A percentile compares a stretch with the other conserved stretches of the same genome.
Evolutionary conservation across 345 rosid species (phyloP).

Genomic region (Hibiscus syriacus): DNA sequence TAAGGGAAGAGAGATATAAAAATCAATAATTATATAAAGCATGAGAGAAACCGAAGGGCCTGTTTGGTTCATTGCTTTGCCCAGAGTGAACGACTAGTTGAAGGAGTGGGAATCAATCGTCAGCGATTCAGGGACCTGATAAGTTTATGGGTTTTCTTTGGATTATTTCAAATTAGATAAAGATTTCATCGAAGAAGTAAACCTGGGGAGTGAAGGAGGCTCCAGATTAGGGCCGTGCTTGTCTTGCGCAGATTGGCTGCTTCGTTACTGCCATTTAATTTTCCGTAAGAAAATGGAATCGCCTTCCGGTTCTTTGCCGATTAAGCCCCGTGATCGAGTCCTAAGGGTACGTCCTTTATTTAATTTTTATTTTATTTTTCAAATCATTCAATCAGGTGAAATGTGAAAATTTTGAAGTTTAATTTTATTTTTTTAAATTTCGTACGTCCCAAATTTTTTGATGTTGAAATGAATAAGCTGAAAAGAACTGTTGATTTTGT

Average conservation of each 20-base stretch:
- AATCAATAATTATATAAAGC: too few species aligned
- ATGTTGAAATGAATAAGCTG: too few species aligned
- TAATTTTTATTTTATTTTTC: background rate
- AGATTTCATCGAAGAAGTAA: background rate
- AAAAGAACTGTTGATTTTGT: too few species aligned
- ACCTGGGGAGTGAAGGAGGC: slow-evolving; percentile 2
- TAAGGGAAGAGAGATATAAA: background rate
- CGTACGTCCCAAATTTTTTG: too few species aligned
- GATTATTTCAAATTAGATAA: background rate
- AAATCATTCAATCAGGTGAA: background rate
- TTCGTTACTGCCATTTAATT: background rate
- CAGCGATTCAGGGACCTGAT: too few species aligned
- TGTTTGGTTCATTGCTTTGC: background rate
- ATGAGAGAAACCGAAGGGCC: background rate
- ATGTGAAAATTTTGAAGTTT: background rate
- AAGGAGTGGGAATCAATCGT: too few species aligned
- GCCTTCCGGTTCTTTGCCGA: slow-evolving; percentile 28
- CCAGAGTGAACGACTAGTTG: too few species aligned
- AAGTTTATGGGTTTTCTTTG: background rate
- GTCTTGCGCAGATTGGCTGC: background rate
- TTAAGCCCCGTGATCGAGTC: slow-evolving; percentile 43
- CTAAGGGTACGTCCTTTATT: slow-evolving; percentile 29
- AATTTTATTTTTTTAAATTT: too few species aligned
- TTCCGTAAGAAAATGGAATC: slow-evolving; percentile 42
- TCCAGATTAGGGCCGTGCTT: background rate